These are phyloP conservation scores for Apiospora rasikravindrae DNA, from an alignment of 2,329 filamentous ascomycete genomes.

Conservation along the genomic window DNA sequence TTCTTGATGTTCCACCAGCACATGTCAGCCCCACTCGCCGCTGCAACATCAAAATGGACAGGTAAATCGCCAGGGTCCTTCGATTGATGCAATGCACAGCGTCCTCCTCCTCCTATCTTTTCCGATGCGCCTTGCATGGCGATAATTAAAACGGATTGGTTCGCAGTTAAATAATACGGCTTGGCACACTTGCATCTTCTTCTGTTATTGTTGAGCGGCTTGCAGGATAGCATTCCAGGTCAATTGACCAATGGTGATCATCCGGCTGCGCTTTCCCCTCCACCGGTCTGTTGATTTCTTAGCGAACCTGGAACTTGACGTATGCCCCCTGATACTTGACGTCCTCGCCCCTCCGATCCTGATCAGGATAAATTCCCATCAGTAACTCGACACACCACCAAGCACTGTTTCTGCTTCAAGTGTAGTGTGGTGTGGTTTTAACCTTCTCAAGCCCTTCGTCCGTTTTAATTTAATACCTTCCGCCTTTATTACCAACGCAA, in stretches of 20 bases:
- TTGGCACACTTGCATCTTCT: neutral
- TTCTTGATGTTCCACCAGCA: constrained; percentile 3
- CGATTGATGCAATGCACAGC: constrained; percentile 10
- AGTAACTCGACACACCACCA: neutral
- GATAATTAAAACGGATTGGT: constrained; percentile 9
- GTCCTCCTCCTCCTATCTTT: neutral
- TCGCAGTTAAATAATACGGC: neutral
- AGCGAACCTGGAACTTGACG: constrained; percentile 16
- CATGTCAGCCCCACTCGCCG: constrained; percentile 21
- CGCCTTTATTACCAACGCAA: neutral
- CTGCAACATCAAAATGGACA: constrained; percentile 1
- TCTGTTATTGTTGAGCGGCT: constrained; percentile 1
- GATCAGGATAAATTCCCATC: constrained; percentile 1
- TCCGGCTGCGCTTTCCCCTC: constrained; percentile 24
- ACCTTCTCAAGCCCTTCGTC: neutral
- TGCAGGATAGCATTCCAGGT: constrained; percentile 25
- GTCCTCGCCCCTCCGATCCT: neutral
- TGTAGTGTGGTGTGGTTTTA: neutral
- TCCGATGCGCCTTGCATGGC: constrained; percentile 15
- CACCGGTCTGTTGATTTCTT: neutral
- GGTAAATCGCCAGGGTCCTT: constrained; percentile 6
- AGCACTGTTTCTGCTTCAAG: neutral
- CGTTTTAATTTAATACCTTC: neutral
- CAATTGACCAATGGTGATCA: constrained; percentile 29
- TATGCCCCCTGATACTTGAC: constrained; percentile 5